Percentiles rank a stretch among this genome's conserved stretches.
phyloP scores from a whole-genome alignment of 768 basidiomycete species.

The Grammothele lineata region DNA sequence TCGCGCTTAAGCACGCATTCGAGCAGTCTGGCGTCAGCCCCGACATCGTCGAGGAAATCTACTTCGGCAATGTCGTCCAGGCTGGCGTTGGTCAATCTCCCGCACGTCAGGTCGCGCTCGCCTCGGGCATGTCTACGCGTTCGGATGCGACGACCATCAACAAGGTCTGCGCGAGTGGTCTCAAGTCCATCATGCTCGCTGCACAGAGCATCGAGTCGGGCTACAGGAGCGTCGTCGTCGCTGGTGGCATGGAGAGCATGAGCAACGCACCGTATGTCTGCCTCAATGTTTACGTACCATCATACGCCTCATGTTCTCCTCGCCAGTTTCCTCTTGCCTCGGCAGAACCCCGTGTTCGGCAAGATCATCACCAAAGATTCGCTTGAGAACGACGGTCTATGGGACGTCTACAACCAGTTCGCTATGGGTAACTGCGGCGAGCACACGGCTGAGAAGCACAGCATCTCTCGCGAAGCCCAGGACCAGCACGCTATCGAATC shows the following conservation, averaged over 20 bases:
- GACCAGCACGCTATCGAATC: slow-evolving; percentile 93
- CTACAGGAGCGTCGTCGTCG: slow-evolving; percentile 80
- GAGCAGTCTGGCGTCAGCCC: slow-evolving; percentile 77
- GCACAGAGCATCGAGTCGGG: slow-evolving; percentile 88
- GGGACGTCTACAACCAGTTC: slow-evolving; percentile 97
- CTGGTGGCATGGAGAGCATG: slow-evolving; percentile 99
- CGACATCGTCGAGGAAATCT: slow-evolving; percentile 87
- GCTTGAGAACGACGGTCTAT: slow-evolving; percentile 88
- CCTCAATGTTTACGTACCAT: neutral
- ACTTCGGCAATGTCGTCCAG: slow-evolving; percentile 97
- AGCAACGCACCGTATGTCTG: slow-evolving; percentile 90
- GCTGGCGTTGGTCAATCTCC: slow-evolving; percentile 97
- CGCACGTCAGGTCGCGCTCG: slow-evolving; percentile 95
- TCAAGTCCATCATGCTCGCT: slow-evolving; percentile 94
- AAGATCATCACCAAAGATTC: slow-evolving; percentile 87
- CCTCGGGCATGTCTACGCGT: slow-evolving; percentile 72
- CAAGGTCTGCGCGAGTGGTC: slow-evolving; percentile 98
- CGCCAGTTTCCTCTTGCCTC: slow-evolving; percentile 73
- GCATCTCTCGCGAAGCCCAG: slow-evolving; percentile 81
- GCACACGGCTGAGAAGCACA: slow-evolving; percentile 72
- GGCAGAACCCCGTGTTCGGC: slow-evolving; percentile 80
- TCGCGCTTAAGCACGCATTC: slow-evolving; percentile 89
- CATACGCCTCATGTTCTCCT: neutral
- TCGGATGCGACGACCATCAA: slow-evolving; percentile 99
- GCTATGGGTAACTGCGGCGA: slow-evolving; percentile 99